phyloP scores from a whole-genome alignment of 192 early-diverging fungal genomes.

The Entomortierella parvispora region DNA sequence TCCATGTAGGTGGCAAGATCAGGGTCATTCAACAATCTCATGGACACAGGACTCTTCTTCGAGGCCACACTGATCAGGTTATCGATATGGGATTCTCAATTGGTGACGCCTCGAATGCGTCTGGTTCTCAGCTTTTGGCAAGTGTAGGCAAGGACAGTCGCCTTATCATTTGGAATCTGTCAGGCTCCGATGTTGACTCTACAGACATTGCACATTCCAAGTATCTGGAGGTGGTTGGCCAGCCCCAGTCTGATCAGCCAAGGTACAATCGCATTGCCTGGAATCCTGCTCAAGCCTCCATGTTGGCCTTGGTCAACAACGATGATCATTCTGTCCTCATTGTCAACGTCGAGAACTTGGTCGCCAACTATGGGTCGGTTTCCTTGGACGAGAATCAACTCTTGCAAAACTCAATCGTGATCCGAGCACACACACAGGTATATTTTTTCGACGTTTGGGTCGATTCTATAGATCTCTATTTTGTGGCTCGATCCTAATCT shows the following conservation, averaged over 20 bases:
- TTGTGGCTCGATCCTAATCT: background rate
- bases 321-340: conserved; percentile 53
- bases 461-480: background rate
- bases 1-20: conserved; percentile 49
- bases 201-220: conserved; percentile 49
- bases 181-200: conserved; percentile 34
- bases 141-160: conserved; percentile 44
- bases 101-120: background rate
- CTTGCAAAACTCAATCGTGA: conserved; percentile 31
- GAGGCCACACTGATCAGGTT: conserved; percentile 48
- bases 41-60: conserved; percentile 50
- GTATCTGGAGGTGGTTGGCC: conserved; percentile 31
- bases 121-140: conserved; percentile 27
- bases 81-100: conserved; percentile 51
- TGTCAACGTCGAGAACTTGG: conserved; percentile 33
- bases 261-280: conserved; percentile 55
- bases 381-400: conserved; percentile 41
- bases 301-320: conserved; percentile 54
- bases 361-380: conserved; percentile 9
- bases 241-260: conserved; percentile 33
- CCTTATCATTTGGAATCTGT: conserved; percentile 48
- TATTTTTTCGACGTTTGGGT: background rate
- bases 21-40: conserved; percentile 49
- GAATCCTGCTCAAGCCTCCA: conserved; percentile 46
- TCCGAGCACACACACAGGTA: conserved; percentile 52